Evolutionary conservation across 1,139 yeast species (phyloP), one percentile per base, ranked within the genome.

Genomic region (Debaryomyces singareniensis): DNA sequence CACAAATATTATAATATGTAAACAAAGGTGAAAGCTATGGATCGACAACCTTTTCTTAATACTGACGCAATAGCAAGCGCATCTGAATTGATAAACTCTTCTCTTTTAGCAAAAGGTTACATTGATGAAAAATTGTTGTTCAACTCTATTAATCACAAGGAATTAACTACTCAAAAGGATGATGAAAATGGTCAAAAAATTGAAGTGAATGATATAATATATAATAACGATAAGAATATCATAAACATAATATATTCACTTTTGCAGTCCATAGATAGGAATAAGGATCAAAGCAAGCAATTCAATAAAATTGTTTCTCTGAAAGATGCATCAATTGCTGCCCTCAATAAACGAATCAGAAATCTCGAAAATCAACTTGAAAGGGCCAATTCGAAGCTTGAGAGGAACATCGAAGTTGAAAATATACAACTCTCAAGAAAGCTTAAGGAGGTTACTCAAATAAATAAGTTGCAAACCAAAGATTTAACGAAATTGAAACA

Each of bases 241-340:
- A 61, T 69, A 18, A 67, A 68, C 38, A 57, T 64, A 25, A 55
- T 69, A 2, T 65, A 67, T 37, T 58, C 68, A 3, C 46, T 69
- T 5, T 38, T 64, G 3, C 59, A 58, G 31, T 56, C 65, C 4
- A 49, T 67, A 2, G 74, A 68, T 27, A 47, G 68, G 22, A 53
- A 55, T 34, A 51, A 68, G 24, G 45, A 39, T 3, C 70, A 62
- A 29, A 62, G 58, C 29, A 53, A 48, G 27, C 37, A 50, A 4
- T 55, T 63, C 25, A 60, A 61, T 33, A 53, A 51, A 26, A 43
- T 53, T 0, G 41, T 65, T 5, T 40, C 40, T 10, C 51, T 48
- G 21, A 56, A 62, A 30, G 66, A 66, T 30, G 42, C 46, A 7
- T 46, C 51, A 5, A 55, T 62, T 5, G 52, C 49, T 5, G 44